Evolutionary conservation across 805 yeast genomes (phyloP), one percentile per base, ranked within the genome.

Genomic region (Metschnikowia colocasiae): DNA sequence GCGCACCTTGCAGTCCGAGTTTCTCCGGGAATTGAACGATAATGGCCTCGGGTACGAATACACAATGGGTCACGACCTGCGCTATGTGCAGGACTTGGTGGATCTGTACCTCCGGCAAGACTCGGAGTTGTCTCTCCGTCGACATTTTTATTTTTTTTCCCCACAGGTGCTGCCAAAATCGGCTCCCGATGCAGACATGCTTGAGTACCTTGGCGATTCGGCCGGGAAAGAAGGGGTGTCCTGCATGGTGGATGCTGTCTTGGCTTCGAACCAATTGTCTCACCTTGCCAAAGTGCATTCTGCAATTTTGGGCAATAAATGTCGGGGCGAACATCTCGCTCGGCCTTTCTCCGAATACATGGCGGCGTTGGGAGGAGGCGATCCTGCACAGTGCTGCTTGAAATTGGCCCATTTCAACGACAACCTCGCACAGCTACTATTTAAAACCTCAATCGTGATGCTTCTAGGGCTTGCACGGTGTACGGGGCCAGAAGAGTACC

Each of bases 11-110:
- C 41, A 51, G 38, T 18, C 13, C 6, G 43, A 53, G 12, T 36
- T 50, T 4, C 19, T 68, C 33, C 42, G 32, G 3, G 73, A 68
- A 43, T 50, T 68, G 37, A 68, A 67, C 52, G 67, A 63, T 38
- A 66, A 66, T 45, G 71, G 71, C 18, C 51, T 64, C 10, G 44
- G 38, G 19, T 60, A 55, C 23, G 43, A 40, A 31, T 64, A 44
- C 47, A 33, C 54, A 13, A 22, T 59, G 46, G 58, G 53, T 15
- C 40, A 56, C 20, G 61, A 58, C 45, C 47, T 46, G 26, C 45
- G 45, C 7, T 34, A 58, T 26, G 52, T 67, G n/a, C 67, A 65
- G 18, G 48, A 45, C 26, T 44, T 53, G n/a, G 48, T 60, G 4
- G 53, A 55, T 18, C 43, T 48, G 26, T 42, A 47, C 33, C 34